A percentile compares a stretch with the other conserved stretches of the same genome.
Conservation (phyloP, 208 protist genomes). For the Entamoeba invadens region DNA sequence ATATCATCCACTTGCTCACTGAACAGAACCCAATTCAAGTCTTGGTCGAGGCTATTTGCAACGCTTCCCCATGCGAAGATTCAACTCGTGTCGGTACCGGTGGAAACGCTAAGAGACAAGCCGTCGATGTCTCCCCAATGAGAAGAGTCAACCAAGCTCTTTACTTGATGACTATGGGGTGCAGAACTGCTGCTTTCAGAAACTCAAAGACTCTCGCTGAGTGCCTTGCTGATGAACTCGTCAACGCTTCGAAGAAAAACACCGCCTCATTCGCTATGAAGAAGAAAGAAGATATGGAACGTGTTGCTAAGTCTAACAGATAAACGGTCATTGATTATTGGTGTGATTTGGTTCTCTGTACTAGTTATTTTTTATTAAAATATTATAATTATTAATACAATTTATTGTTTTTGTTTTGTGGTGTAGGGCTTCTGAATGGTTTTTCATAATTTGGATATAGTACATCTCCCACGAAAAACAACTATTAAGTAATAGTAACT, state of each 20-base stretch:
- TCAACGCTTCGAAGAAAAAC: constrained; percentile 86
- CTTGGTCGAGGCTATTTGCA: constrained; percentile 87
- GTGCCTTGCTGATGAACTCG: constrained; percentile 98
- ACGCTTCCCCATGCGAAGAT: constrained; percentile 95
- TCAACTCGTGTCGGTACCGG: constrained; percentile 95
- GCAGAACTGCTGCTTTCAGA: constrained; percentile 88
- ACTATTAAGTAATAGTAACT: no score
- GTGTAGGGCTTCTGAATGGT: no score
- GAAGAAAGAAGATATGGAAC: constrained; percentile 99
- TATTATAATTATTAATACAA: no score
- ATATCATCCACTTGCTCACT: constrained; percentile 95
- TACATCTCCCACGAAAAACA: no score
- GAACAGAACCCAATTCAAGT: constrained; percentile 91
- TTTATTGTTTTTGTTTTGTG: no score
- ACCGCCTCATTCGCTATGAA: constrained; percentile 97
- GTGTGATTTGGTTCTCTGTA: no score
- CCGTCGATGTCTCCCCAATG: constrained; percentile 98
- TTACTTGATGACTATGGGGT: constrained; percentile 84
- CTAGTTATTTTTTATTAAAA: no score
- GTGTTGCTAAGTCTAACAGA: constrained; percentile 96
- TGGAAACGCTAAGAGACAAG: constrained; percentile 95
- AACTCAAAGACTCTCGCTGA: constrained; percentile 98
- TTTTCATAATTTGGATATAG: no score
- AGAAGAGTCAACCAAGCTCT: constrained; percentile 94
- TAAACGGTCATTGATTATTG: constrained; percentile 64